Conservation (phyloP, 495 filamentous ascomycete species). For the Penicillium simplicissimum region DNA sequence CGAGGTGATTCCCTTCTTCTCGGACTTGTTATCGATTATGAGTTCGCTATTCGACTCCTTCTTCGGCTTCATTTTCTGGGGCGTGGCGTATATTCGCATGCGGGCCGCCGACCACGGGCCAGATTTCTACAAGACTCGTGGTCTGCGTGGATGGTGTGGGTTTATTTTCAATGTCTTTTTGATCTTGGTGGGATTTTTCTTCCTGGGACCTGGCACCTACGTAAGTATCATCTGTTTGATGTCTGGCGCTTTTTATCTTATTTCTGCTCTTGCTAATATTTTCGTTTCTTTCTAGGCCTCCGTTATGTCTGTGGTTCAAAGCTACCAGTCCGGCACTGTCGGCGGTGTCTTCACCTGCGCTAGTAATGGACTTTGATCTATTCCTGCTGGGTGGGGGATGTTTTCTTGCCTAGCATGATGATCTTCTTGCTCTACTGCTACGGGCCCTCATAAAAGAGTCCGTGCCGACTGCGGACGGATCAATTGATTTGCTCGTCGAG, state of each 20-base stretch:
- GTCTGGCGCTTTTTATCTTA: background rate
- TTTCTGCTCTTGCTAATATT: conserved; percentile 10
- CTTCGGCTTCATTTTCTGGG: conserved; percentile 96
- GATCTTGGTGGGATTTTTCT: conserved; percentile 71
- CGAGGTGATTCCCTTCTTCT: conserved; percentile 90
- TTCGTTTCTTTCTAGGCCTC: conserved; percentile 39
- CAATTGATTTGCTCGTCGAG: conserved; percentile 4
- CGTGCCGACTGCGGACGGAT: background rate
- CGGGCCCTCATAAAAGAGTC: background rate
- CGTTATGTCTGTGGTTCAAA: conserved; percentile 64
- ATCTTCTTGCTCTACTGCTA: background rate
- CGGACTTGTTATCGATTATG: conserved; percentile 79
- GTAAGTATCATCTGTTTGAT: conserved; percentile 47
- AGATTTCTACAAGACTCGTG: conserved; percentile 57
- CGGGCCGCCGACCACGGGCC: conserved; percentile 65
- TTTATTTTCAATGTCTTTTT: conserved; percentile 65
- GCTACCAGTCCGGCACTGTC: conserved; percentile 55
- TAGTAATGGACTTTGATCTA: conserved; percentile 54
- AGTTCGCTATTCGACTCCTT: conserved; percentile 89
- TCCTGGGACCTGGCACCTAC: conserved; percentile 77
- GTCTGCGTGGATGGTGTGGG: conserved; percentile 61
- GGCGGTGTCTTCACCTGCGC: conserved; percentile 63
- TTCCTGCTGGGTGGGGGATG: conserved; percentile 12
- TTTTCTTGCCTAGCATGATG: background rate
- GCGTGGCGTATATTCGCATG: conserved; percentile 84